Percentiles rank a stretch among this genome's conserved stretches.
Evolutionary conservation across 2,329 filamentous ascomycete genomes (phyloP).

Genomic region (Monosporascus cannonballus): DNA sequence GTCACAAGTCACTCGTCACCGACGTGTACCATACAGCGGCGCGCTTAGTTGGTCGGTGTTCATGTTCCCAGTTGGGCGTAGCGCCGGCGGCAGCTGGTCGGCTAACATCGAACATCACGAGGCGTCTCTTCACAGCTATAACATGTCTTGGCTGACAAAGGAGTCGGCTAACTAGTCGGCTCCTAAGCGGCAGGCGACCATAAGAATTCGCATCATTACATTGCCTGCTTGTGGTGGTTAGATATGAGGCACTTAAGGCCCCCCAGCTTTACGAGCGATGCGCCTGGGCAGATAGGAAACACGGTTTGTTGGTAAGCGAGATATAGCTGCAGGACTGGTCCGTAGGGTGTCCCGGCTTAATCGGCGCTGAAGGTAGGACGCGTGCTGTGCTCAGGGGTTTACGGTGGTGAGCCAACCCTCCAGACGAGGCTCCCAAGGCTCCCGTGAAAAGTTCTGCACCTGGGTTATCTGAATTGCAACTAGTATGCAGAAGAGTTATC

Average conservation of each 20-base stretch:
- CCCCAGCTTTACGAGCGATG: too few species aligned
- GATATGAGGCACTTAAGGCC: too few species aligned
- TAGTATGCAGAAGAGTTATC: not conserved
- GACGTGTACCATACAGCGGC: not conserved
- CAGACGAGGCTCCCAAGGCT: not conserved
- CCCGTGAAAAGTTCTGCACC: not conserved
- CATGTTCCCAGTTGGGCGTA: not conserved
- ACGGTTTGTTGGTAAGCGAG: not conserved
- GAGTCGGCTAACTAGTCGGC: not conserved
- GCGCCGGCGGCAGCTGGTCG: too few species aligned
- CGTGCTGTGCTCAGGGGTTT: not conserved
- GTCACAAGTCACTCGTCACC: not conserved
- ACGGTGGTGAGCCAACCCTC: not conserved
- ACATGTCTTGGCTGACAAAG: not conserved
- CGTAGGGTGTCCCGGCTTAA: not conserved
- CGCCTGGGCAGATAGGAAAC: too few species aligned
- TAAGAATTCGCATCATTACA: too few species aligned
- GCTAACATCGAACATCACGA: not conserved
- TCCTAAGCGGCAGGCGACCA: not conserved
- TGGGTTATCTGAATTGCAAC: not conserved
- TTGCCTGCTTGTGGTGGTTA: too few species aligned
- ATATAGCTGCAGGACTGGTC: not conserved
- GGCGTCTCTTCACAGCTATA: not conserved
- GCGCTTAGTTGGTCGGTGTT: not conserved
- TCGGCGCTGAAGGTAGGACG: not conserved